Conservation (phyloP, 768 basidiomycete genomes). For the Amylocystis lapponica region DNA sequence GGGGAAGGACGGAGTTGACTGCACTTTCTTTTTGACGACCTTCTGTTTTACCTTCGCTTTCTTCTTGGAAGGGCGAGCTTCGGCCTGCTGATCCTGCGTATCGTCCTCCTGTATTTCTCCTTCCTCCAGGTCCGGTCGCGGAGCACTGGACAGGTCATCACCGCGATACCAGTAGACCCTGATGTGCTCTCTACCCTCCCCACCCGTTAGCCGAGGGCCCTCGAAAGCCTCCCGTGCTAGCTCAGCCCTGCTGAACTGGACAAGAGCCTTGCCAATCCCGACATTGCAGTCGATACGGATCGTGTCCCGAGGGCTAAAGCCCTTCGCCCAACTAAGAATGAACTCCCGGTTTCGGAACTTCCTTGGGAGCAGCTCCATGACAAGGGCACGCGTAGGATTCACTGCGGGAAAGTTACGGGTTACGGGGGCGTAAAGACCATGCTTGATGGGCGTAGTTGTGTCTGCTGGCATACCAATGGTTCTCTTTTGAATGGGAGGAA, state of each 20-base stretch:
- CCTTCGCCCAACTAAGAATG: conserved; percentile 16
- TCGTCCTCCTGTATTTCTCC: conserved; percentile 24
- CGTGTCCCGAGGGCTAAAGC: conserved; percentile 5
- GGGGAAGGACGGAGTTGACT: background rate
- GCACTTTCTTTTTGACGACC: conserved; percentile 4
- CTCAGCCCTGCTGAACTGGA: conserved; percentile 15
- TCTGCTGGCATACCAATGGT: conserved; percentile 16
- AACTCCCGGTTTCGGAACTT: conserved; percentile 18
- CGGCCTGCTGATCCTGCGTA: background rate
- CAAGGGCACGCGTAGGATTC: conserved; percentile 14
- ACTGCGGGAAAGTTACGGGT: conserved; percentile 1
- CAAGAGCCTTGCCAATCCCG: conserved; percentile 19
- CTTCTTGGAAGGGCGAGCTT: conserved; percentile 9
- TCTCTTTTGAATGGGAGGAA: conserved; percentile 2
- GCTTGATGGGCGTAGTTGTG: conserved; percentile 3
- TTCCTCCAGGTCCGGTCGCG: conserved; percentile 18
- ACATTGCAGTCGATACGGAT: conserved; percentile 13
- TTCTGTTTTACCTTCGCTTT: conserved; percentile 13
- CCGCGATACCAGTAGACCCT: conserved; percentile 21
- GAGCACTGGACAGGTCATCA: background rate
- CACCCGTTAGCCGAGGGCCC: conserved; percentile 12
- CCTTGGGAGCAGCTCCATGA: conserved; percentile 22
- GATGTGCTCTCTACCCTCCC: conserved; percentile 23
- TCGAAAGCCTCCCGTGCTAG: conserved; percentile 15
- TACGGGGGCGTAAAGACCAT: conserved; percentile 3